These are phyloP conservation scores for Globisporangium parvum DNA, from an alignment of 352 stramenopile genomes.

Conservation along the genomic window DNA sequence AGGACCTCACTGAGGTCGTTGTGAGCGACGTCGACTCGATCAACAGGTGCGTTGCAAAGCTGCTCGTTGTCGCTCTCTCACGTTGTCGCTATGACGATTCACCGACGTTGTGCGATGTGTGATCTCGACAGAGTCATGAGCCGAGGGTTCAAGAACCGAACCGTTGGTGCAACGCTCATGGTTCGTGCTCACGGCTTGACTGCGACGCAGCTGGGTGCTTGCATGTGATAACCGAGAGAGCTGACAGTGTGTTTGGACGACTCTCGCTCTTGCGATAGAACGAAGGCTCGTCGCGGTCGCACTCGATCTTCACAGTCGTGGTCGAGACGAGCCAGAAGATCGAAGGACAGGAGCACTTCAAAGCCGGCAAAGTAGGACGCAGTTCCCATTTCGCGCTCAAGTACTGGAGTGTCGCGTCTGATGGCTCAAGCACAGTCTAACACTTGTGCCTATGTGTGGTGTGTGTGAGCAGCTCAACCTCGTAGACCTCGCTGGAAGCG, in stretches of 20 bases:
- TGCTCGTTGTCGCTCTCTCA: neutral
- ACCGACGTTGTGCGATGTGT: neutral
- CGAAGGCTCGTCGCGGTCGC: conserved; percentile 73
- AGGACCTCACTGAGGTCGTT: conserved; percentile 84
- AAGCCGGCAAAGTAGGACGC: conserved; percentile 52
- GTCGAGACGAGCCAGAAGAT: conserved; percentile 81
- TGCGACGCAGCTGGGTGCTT: too few relatives aligned
- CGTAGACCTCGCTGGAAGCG: conserved; percentile 74
- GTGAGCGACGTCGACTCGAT: conserved; percentile 73
- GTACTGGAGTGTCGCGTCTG: too few relatives aligned
- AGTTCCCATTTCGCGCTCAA: neutral
- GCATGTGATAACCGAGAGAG: neutral
- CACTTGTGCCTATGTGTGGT: conserved; percentile 20
- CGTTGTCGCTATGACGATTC: neutral
- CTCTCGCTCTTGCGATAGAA: conserved; percentile 19
- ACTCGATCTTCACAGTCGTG: conserved; percentile 85
- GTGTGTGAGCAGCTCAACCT: conserved; percentile 51
- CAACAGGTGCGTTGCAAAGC: conserved; percentile 29
- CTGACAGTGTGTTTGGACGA: neutral
- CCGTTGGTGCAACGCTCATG: conserved; percentile 76
- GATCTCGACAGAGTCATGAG: conserved; percentile 42
- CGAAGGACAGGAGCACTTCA: conserved; percentile 65
- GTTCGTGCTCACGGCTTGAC: conserved; percentile 15
- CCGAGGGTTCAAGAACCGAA: conserved; percentile 81
- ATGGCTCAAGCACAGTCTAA: conserved; percentile 10